A percentile compares a stretch with the other conserved stretches of the same genome.
Conservation (phyloP, 352 stramenopile species). For the Phytophthora podocarpi region DNA sequence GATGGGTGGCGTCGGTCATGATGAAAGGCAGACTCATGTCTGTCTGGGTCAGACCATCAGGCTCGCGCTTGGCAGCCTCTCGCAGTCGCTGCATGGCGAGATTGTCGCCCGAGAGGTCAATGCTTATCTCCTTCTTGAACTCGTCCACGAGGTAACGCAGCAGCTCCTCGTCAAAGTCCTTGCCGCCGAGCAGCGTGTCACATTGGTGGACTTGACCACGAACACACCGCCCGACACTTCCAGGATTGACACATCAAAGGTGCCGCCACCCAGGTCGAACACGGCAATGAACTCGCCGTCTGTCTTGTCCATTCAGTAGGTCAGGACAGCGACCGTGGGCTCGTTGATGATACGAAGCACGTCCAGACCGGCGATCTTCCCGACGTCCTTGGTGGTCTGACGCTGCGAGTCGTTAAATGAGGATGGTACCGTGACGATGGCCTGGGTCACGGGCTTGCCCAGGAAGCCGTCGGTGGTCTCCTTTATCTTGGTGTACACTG, state of each 20-base stretch:
- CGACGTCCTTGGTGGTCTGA: constrained; percentile 62
- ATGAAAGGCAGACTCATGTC: too few relatives aligned
- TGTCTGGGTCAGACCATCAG: too few relatives aligned
- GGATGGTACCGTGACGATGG: constrained; percentile 55
- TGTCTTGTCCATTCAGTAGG: constrained; percentile 97
- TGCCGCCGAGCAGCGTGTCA: constrained; percentile 94
- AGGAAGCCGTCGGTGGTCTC: constrained; percentile 71
- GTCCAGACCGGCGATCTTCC: constrained; percentile 55
- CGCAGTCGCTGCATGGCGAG: too few relatives aligned
- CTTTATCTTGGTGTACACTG: constrained; percentile 98
- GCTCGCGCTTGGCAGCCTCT: too few relatives aligned
- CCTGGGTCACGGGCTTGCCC: constrained; percentile 55
- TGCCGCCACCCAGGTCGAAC: constrained; percentile 55
- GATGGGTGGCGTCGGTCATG: too few relatives aligned
- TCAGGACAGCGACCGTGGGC: constrained; percentile 94
- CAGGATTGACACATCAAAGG: constrained; percentile 98
- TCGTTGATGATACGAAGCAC: constrained; percentile 94
- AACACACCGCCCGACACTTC: constrained; percentile 96
- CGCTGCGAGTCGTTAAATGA: constrained; percentile 23
- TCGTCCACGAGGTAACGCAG: constrained; percentile 91
- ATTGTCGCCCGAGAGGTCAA: too few relatives aligned
- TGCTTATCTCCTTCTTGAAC: too few relatives aligned
- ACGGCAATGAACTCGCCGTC: constrained; percentile 96
- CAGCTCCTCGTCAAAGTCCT: constrained; percentile 97
- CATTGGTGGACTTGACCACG: constrained; percentile 95